Conservation (phyloP, 2,329 filamentous ascomycete genomes). For the Xylaria sp. region DNA sequence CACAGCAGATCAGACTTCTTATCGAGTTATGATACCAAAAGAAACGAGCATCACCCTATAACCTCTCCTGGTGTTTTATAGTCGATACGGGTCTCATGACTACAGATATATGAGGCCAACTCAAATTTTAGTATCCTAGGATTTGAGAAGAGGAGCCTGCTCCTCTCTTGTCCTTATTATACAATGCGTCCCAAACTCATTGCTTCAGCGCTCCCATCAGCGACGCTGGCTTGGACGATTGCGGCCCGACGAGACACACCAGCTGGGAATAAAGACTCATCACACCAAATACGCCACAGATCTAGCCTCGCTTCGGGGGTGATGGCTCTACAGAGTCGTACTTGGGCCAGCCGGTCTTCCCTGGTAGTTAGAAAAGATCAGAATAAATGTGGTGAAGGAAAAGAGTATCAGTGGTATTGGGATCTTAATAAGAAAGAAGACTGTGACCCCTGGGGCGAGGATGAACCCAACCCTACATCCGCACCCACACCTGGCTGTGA, state of each 20-base stretch:
- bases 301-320: not conserved
- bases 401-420: too few relatives aligned
- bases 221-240: conserved; percentile 6
- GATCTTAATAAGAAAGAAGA: not conserved
- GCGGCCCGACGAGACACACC: not conserved
- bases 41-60: not conserved
- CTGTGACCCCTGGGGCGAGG: not conserved
- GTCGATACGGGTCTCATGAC: not conserved
- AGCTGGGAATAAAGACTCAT: not conserved
- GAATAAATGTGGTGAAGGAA: not conserved
- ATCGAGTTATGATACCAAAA: not conserved
- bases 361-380: not conserved
- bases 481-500: too few relatives aligned
- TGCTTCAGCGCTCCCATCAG: conserved; percentile 16
- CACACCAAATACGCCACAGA: not conserved
- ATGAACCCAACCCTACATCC: not conserved
- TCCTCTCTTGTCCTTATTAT: not conserved
- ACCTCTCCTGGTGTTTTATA: not conserved
- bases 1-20: not conserved
- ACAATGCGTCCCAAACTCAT: conserved; percentile 25
- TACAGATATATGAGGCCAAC: not conserved
- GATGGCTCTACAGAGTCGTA: not conserved
- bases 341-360: not conserved
- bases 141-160: conserved; percentile 1
- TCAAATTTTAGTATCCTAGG: too few relatives aligned